These are phyloP conservation scores for Fonsecaea multimorphosa DNA, from an alignment of 2,329 filamentous ascomycete species.

Conservation along the genomic window DNA sequence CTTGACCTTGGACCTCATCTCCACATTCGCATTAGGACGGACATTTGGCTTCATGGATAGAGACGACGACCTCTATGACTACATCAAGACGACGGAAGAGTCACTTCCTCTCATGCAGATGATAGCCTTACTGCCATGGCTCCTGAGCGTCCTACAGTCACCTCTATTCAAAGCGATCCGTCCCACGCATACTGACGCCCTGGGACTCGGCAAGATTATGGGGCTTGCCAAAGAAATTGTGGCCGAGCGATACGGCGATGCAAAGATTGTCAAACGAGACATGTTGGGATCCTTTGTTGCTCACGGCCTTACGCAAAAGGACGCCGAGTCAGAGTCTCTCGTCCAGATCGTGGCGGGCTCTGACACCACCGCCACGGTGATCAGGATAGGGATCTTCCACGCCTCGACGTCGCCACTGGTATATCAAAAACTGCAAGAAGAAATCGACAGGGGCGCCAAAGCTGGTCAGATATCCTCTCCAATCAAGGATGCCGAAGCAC, in stretches of 20 bases:
- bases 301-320: conserved; percentile 31
- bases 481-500: conserved; percentile 19
- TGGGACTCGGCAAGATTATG: conserved; percentile 22
- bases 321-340: conserved; percentile 11
- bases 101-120: conserved; percentile 20
- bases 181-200: conserved; percentile 22
- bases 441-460: conserved; percentile 20
- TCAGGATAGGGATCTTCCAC: conserved; percentile 18
- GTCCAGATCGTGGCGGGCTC: conserved; percentile 23
- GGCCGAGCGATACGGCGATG: conserved; percentile 34
- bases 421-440: conserved; percentile 18
- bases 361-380: conserved; percentile 15
- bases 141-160: conserved; percentile 8
- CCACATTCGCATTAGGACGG: conserved; percentile 23
- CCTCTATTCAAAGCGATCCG: conserved; percentile 11
- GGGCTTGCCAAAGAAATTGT: conserved; percentile 30
- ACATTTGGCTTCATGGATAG: conserved; percentile 23
- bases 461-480: conserved; percentile 18
- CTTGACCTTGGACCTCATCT: conserved; percentile 24
- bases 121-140: conserved; percentile 7
- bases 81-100: conserved; percentile 5
- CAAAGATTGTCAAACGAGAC: conserved; percentile 8
- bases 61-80: conserved; percentile 19
- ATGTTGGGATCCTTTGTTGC: conserved; percentile 12
- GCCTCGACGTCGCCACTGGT: conserved; percentile 15